Evolutionary conservation across 139 green algal species (phyloP).

Genomic region (Chlorella sp.): DNA sequence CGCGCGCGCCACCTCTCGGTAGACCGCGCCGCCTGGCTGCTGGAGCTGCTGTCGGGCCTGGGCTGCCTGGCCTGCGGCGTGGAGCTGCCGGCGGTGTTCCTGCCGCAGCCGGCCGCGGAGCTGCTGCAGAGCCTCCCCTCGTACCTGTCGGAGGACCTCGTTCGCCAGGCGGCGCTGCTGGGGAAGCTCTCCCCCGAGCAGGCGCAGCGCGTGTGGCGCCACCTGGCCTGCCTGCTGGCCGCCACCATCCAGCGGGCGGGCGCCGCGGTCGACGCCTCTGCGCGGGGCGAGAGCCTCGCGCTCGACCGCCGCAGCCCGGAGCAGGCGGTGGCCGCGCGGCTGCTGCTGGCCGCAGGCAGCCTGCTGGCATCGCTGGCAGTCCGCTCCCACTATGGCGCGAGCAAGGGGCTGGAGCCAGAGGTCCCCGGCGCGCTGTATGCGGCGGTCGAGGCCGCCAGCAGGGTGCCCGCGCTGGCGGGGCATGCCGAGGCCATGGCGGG

Average conservation of each 20-base stretch:
- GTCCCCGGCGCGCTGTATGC: constrained; percentile 19
- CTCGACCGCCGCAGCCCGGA: not conserved
- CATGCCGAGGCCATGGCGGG: not conserved
- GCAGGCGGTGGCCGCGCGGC: constrained; percentile 1
- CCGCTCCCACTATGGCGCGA: not conserved
- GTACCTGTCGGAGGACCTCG: not conserved
- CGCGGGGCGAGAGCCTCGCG: too few relatives aligned
- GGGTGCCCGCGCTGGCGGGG: not conserved
- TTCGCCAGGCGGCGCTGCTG: not conserved
- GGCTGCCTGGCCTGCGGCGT: not conserved
- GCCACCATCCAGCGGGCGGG: not conserved
- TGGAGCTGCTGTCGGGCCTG: constrained; percentile 20
- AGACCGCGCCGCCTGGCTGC: constrained; percentile 6
- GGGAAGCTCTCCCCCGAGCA: not conserved
- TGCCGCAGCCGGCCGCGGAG: not conserved
- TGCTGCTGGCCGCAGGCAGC: constrained; percentile 9
- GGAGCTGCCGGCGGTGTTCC: not conserved
- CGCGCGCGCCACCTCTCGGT: not conserved
- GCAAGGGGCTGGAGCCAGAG: not conserved
- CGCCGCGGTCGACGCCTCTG: not conserved
- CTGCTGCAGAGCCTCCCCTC: constrained; percentile 15
- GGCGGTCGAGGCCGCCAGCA: not conserved
- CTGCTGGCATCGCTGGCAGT: constrained; percentile 10
- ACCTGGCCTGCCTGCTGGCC: not conserved
- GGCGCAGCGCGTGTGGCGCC: not conserved